phyloP scores from a whole-genome alignment of 345 rosid genomes.

The Passiflora organensis region DNA sequence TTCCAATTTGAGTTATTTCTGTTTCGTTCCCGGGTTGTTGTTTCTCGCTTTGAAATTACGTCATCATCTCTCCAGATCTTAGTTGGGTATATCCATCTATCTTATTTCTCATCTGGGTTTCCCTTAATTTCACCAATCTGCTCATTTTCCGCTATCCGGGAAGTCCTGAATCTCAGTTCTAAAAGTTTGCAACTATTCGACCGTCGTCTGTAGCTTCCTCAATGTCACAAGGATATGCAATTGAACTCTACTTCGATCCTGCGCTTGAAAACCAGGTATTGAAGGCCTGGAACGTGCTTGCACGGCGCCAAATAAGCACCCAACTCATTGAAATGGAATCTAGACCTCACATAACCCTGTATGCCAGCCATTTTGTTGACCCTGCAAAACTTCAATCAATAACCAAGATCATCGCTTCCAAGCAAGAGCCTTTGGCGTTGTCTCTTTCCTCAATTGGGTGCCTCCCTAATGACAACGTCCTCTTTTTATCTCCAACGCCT shows the following conservation, averaged over 20 bases:
- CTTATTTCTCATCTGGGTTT: background rate
- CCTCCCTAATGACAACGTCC: constrained; percentile 51
- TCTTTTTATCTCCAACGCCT: constrained; percentile 78
- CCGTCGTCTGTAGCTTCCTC: background rate
- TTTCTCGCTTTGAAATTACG: background rate
- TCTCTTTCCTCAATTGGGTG: constrained; percentile 69
- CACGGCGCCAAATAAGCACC: constrained; percentile 95
- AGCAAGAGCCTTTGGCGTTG: constrained; percentile 64
- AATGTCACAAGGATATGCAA: constrained; percentile 57
- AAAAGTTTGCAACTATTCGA: too few relatives aligned
- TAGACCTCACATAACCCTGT: constrained; percentile 88
- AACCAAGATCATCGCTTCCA: constrained; percentile 52
- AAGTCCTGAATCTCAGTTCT: constrained; percentile 3
- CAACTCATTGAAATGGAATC: constrained; percentile 91
- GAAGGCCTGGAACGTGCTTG: constrained; percentile 97
- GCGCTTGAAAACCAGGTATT: constrained; percentile 94
- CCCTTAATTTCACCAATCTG: background rate
- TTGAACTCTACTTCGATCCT: constrained; percentile 96
- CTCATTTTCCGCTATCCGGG: background rate
- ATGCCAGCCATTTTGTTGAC: constrained; percentile 50
- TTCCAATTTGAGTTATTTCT: background rate
- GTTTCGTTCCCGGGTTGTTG: constrained; percentile 8
- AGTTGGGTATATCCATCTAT: background rate
- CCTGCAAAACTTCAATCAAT: constrained; percentile 66
- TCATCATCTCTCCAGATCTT: background rate